Evolutionary conservation across 768 basidiomycete genomes (phyloP).

Genomic region (Crucibulum laeve): DNA sequence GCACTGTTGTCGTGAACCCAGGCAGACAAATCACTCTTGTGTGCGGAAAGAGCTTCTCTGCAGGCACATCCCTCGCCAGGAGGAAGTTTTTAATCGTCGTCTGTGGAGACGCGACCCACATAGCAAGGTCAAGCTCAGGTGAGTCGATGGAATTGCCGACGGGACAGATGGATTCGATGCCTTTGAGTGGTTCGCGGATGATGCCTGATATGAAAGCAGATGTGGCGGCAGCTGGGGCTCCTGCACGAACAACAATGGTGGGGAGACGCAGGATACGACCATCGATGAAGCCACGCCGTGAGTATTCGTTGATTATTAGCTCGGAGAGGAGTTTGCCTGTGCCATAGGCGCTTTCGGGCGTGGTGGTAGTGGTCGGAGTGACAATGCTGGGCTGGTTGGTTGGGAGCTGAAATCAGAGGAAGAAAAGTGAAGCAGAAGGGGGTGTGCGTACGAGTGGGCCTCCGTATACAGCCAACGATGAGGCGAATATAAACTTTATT

Average conservation of each 20-base stretch:
- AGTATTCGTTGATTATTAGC: slow-evolving; percentile 55
- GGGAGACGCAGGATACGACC: slow-evolving; percentile 58
- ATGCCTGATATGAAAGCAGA: slow-evolving; percentile 58
- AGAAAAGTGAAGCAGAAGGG: slow-evolving; percentile 1
- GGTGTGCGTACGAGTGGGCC: slow-evolving; percentile 42
- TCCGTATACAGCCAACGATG: slow-evolving; percentile 57
- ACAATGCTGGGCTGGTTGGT: slow-evolving; percentile 34
- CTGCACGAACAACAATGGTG: slow-evolving; percentile 54
- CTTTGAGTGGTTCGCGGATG: slow-evolving; percentile 55
- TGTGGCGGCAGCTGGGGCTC: slow-evolving; percentile 48
- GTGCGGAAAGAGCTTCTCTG: slow-evolving; percentile 33
- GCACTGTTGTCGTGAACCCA: slow-evolving; percentile 53
- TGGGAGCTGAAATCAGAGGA: neutral
- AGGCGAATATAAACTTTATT: slow-evolving; percentile 56
- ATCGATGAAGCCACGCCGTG: slow-evolving; percentile 52
- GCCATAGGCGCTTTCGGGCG: slow-evolving; percentile 55
- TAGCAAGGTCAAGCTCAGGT: slow-evolving; percentile 38
- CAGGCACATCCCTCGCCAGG: slow-evolving; percentile 40
- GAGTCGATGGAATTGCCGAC: slow-evolving; percentile 41
- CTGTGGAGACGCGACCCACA: slow-evolving; percentile 48
- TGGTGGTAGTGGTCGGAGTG: slow-evolving; percentile 44
- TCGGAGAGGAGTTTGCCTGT: slow-evolving; percentile 52
- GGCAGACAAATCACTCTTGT: slow-evolving; percentile 55
- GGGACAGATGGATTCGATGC: slow-evolving; percentile 44
- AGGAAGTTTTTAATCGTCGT: slow-evolving; percentile 53